These are phyloP conservation scores for Dioscorea dumetorum DNA, from an alignment of 106 monocot species.

Conservation along the genomic window DNA sequence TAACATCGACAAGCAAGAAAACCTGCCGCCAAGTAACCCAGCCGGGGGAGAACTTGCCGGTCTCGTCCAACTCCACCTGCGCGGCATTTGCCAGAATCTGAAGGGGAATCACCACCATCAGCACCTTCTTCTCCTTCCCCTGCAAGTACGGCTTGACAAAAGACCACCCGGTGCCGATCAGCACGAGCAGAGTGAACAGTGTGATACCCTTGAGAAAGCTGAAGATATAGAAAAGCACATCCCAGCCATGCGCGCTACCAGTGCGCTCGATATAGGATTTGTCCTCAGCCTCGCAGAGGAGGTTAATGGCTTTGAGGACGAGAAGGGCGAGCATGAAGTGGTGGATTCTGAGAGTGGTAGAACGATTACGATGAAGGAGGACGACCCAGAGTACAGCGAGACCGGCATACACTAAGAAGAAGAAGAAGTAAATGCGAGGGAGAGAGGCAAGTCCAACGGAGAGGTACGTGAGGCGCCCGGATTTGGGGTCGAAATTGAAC, in stretches of 20 bases:
- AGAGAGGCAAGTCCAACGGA: conserved; percentile 50
- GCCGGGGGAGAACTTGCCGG: conserved; percentile 42
- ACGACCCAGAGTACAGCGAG: conserved; percentile 42
- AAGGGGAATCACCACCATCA: conserved; percentile 79
- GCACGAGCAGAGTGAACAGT: conserved; percentile 73
- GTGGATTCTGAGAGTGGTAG: conserved; percentile 60
- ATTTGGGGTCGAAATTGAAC: conserved; percentile 61
- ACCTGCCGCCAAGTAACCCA: conserved; percentile 79
- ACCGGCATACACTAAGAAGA: conserved; percentile 49
- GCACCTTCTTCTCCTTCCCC: conserved; percentile 78
- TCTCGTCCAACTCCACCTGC: conserved; percentile 66
- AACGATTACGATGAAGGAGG: conserved; percentile 49
- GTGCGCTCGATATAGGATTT: conserved; percentile 67
- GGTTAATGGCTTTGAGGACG: conserved; percentile 67
- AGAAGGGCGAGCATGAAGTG: conserved; percentile 88
- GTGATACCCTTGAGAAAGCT: conserved; percentile 85
- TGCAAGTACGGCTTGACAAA: conserved; percentile 85
- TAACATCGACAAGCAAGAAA: conserved; percentile 50
- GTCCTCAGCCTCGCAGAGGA: conserved; percentile 80
- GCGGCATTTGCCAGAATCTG: conserved; percentile 82
- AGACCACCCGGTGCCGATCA: conserved; percentile 92
- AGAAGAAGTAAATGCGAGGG: conserved; percentile 44
- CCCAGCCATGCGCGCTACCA: conserved; percentile 88
- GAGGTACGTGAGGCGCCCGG: conserved; percentile 37
- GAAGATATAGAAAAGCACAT: conserved; percentile 90